phyloP scores from a whole-genome alignment of 148 eudicot species.

The Amaranthus palmeri region DNA sequence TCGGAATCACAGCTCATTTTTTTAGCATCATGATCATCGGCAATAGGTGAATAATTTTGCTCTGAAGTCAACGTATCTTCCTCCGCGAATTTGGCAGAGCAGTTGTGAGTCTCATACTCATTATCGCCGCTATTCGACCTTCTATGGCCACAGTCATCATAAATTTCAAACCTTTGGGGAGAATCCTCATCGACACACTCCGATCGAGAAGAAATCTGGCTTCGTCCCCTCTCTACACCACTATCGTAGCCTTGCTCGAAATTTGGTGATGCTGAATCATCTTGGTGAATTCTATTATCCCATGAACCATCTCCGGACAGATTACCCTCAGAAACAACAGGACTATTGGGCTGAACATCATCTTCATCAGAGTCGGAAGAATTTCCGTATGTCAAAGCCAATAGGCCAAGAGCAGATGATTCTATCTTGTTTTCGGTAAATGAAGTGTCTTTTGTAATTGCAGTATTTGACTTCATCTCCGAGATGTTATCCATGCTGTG shows the following conservation, averaged over 20 bases:
- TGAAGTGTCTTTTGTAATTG: constrained; percentile 19
- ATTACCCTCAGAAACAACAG: constrained; percentile 31
- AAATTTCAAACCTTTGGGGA: constrained; percentile 18
- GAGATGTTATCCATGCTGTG: constrained; percentile 21
- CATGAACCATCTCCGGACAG: constrained; percentile 33
- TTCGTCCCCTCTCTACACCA: constrained; percentile 23
- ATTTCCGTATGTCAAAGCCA: constrained; percentile 78
- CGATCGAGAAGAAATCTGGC: constrained; percentile 24
- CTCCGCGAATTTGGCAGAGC: constrained; percentile 36
- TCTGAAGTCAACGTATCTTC: constrained; percentile 32
- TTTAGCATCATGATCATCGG: constrained; percentile 20
- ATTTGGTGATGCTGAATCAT: constrained; percentile 30
- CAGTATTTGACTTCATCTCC: constrained; percentile 19
- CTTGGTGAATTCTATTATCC: constrained; percentile 33
- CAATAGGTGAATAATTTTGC: constrained; percentile 22
- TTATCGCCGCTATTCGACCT: constrained; percentile 31
- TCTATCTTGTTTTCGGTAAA: constrained; percentile 28
- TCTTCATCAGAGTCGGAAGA: constrained; percentile 85
- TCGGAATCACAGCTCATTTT: constrained; percentile 17
- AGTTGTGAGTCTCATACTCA: constrained; percentile 29
- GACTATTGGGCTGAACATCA: constrained; percentile 36
- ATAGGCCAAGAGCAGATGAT: constrained; percentile 78
- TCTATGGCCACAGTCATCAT: constrained; percentile 26
- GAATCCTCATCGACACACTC: constrained; percentile 37
- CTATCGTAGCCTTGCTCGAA: constrained; percentile 30